These are phyloP conservation scores for Lodderomyces orthopsilosis DNA, from an alignment of 1,139 yeast genomes.

Conservation along the genomic window DNA sequence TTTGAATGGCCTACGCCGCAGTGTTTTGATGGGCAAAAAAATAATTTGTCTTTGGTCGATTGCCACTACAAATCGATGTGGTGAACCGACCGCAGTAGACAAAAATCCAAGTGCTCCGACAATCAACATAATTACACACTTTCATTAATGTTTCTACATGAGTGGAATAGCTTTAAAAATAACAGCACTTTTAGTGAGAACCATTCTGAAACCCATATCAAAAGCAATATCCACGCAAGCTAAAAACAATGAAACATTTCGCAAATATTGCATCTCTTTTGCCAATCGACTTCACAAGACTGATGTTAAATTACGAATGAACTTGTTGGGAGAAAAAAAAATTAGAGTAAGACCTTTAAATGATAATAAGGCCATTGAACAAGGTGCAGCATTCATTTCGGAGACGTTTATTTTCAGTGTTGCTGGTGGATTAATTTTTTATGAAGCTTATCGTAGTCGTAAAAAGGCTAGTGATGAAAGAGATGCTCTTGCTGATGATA, in stretches of 20 bases:
- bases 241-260: constrained; percentile 66
- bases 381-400: constrained; percentile 76
- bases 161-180: constrained; percentile 70
- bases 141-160: too few relatives aligned
- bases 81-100: too few relatives aligned
- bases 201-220: constrained; percentile 82
- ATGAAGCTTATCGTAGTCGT: constrained; percentile 68
- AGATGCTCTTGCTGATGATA: constrained; percentile 67
- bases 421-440: constrained; percentile 76
- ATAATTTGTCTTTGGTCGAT: too few relatives aligned
- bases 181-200: constrained; percentile 70
- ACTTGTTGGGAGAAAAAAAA: constrained; percentile 58
- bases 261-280: constrained; percentile 58
- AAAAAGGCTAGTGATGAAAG: constrained; percentile 61
- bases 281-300: constrained; percentile 75
- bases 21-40: too few relatives aligned
- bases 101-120: too few relatives aligned
- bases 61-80: too few relatives aligned
- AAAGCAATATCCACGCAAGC: constrained; percentile 72
- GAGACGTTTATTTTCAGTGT: constrained; percentile 76
- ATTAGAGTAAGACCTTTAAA: constrained; percentile 72
- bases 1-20: too few relatives aligned
- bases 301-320: constrained; percentile 62
- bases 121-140: too few relatives aligned
- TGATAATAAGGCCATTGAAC: constrained; percentile 80